A percentile compares a stretch with the other conserved stretches of the same genome.
phyloP scores from a whole-genome alignment of 192 early-diverging fungal species.

The Gaertneriomyces semiglobifer region DNA sequence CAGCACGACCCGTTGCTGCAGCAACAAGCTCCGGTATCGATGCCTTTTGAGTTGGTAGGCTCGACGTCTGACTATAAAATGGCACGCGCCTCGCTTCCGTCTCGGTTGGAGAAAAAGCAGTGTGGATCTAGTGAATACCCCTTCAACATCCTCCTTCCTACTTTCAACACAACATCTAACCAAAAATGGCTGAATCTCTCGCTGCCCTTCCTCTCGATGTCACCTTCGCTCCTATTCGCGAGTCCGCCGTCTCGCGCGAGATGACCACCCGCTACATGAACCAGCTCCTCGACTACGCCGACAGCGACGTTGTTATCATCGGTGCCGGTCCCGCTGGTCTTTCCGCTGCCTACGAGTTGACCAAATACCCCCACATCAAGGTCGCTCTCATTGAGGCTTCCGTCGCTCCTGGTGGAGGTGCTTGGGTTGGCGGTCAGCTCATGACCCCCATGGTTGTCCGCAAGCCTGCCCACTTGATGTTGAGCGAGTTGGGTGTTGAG shows the following conservation, averaged over 20 bases:
- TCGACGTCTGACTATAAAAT: no score
- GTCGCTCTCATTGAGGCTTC: conserved; percentile 68
- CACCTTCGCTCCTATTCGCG: conserved; percentile 58
- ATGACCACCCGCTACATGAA: conserved; percentile 67
- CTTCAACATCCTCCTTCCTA: neutral
- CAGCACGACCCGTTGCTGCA: no score
- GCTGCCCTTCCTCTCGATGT: conserved; percentile 31
- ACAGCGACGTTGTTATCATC: conserved; percentile 70
- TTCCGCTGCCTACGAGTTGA: conserved; percentile 63
- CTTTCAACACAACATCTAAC: conserved; percentile 8
- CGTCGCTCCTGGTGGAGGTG: conserved; percentile 69
- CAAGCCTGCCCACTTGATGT: conserved; percentile 64
- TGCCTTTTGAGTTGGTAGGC: no score
- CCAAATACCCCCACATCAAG: conserved; percentile 62
- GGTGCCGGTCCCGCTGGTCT: conserved; percentile 67
- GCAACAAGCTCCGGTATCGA: no score
- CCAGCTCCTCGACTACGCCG: conserved; percentile 61
- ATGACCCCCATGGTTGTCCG: conserved; percentile 70
- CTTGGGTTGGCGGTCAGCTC: conserved; percentile 72
- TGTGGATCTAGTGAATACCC: no score
- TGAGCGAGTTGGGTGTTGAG: conserved; percentile 62
- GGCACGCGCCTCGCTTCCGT: no score
- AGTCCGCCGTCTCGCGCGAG: conserved; percentile 59
- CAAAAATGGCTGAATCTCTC: conserved; percentile 4
- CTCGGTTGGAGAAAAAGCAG: no score